Evolutionary conservation across 2,329 filamentous ascomycete species (phyloP), one percentile per base, ranked within the genome.

Genomic region (Aspergillus amoenus): DNA sequence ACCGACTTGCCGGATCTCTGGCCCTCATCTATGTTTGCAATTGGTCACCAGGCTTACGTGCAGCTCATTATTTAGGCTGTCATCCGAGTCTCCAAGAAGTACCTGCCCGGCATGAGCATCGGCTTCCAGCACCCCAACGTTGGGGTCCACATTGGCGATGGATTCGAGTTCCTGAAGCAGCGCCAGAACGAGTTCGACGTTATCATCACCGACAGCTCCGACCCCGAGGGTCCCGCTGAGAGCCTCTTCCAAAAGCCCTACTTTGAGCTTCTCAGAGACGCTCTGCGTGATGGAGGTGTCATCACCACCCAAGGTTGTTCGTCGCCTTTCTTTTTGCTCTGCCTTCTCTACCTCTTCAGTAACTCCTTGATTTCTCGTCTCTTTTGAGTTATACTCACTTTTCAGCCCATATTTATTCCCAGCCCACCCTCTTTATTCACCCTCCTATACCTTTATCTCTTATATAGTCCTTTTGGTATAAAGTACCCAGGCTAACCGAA

Each of bases 231-330:
- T 64, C 94, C 94, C 32, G 94, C 94, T 67, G 93, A 97, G 86
- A 88, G 85, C 70, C 85, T 99, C 65, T 99, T 99, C 89, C 86
- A 97, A 85, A 97, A 97, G 84, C 89, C 92, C 61, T 99, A 99
- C 86, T 99, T 97, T 79, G 84, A 97, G 84, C 88, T 99, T 67
- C 85, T 99, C 62, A 84, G 89, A 77, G 90, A 88, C 72, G 94
- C 94, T 70, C 87, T 97, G 69, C 88, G 90, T 67, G 91, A 96
- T 72, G 93, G 93, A 79, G 94, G 94, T 82, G 92, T 99, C 74
- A 97, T 99, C 81, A 93, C 92, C 80, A 99, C 94, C 76, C 94
- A 99, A 97, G 94, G 94, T 99, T 96, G 91, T 96, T 92, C 85
- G 91, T 91, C 83, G 87, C 88, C 87, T 84, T 86, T 82, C 84